Evolutionary conservation across 441 rosid species (phyloP).

Genomic region (Geranium incanum): DNA sequence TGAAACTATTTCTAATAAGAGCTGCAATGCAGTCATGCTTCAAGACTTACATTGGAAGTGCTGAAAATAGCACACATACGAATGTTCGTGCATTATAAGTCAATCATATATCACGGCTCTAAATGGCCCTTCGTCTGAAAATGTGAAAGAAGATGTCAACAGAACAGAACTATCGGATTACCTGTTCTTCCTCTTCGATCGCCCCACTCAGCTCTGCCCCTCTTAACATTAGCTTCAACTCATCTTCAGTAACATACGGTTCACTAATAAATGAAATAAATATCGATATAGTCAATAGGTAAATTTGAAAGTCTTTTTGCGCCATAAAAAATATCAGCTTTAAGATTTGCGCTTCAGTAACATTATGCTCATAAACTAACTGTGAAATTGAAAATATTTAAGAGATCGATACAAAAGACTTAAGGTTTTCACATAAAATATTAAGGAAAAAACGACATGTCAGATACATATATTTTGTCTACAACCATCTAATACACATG

Average conservation of each 20-base stretch:
- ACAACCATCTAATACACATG: too few relatives aligned
- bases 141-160: slow-evolving; percentile 10
- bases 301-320: not conserved
- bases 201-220: slow-evolving; percentile 98
- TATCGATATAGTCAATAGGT: not conserved
- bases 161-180: slow-evolving; percentile 22
- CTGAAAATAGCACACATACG: not conserved
- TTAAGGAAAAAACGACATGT: too few relatives aligned
- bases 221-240: slow-evolving; percentile 86
- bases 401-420: not conserved
- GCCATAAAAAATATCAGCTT: not conserved
- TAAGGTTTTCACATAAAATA: not conserved
- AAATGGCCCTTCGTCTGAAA: not conserved
- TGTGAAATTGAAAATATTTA: not conserved
- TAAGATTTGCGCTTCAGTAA: not conserved
- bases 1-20: not conserved
- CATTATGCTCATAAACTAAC: not conserved
- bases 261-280: slow-evolving; percentile 37
- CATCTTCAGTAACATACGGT: slow-evolving; percentile 97
- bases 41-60: not conserved
- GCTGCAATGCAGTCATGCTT: not conserved
- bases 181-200: slow-evolving; percentile 99
- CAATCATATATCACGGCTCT: not conserved
- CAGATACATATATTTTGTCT: too few relatives aligned
- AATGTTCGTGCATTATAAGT: not conserved